Conservation (phyloP, 2,329 filamentous ascomycete species). For the Raffaelea deltoideospora region DNA sequence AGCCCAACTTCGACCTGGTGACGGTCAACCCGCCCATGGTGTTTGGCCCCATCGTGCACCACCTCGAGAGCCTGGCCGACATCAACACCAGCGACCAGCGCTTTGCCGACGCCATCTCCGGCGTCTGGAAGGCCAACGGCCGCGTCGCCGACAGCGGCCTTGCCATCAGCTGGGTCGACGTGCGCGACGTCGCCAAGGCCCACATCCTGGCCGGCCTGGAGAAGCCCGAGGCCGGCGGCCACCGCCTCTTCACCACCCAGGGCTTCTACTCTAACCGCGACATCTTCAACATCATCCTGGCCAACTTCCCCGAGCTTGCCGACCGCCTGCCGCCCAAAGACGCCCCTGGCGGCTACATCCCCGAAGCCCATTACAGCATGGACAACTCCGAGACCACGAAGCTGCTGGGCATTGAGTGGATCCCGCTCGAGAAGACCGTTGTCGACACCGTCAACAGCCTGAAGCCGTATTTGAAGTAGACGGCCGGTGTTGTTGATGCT, state of each 20-base stretch:
- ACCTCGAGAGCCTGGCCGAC: conserved; percentile 25
- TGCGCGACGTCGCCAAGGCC: conserved; percentile 37
- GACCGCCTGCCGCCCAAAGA: conserved; percentile 30
- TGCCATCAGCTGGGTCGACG: conserved; percentile 36
- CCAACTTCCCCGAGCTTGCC: conserved; percentile 33
- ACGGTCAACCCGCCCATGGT: conserved; percentile 42
- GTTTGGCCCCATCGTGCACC: conserved; percentile 35
- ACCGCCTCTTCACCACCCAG: conserved; percentile 33
- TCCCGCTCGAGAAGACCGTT: conserved; percentile 42
- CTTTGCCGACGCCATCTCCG: conserved; percentile 27
- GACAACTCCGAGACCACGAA: conserved; percentile 45
- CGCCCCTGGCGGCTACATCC: conserved; percentile 25
- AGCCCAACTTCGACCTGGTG: conserved; percentile 32
- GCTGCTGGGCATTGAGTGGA: conserved; percentile 48
- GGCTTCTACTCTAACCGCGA: conserved; percentile 31
- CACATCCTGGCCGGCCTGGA: conserved; percentile 36
- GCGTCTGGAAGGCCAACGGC: conserved; percentile 26
- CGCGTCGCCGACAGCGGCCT: conserved; percentile 25
- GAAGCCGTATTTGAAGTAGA: conserved; percentile 18
- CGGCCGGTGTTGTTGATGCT: too few relatives aligned
- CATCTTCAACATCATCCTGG: conserved; percentile 26
- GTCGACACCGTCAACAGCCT: conserved; percentile 50
- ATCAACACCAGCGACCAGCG: conserved; percentile 20
- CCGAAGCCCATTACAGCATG: conserved; percentile 30
- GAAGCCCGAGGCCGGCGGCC: conserved; percentile 28